Percentiles rank a stretch among this genome's conserved stretches.
These are phyloP conservation scores for Dendrobium nobile DNA, from an alignment of 106 monocot genomes.

Conservation along the genomic window DNA sequence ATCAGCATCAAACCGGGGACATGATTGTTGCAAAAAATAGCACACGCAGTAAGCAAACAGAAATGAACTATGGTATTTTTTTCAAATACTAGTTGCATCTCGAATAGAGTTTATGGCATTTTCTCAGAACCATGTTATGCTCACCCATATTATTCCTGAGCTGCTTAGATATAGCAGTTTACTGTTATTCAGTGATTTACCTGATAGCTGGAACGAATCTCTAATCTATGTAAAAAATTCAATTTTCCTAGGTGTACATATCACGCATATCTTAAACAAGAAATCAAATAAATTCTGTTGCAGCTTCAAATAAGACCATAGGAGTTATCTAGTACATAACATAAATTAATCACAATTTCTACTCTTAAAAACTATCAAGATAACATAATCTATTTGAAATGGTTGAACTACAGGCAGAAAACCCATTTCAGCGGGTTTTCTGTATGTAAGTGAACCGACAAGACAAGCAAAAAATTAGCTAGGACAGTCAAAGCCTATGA, in stretches of 20 bases:
- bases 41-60: background rate
- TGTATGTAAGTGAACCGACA: too few relatives aligned
- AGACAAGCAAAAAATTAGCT: too few relatives aligned
- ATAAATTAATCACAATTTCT: background rate
- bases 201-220: background rate
- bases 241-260: background rate
- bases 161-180: background rate
- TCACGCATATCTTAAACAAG: background rate
- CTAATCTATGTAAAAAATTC: background rate
- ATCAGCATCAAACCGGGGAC: background rate
- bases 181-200: background rate
- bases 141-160: background rate
- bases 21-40: background rate
- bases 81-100: background rate
- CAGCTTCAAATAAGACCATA: background rate
- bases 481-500: too few relatives aligned
- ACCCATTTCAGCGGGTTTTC: too few relatives aligned
- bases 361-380: background rate
- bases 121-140: background rate
- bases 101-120: background rate
- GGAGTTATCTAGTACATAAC: background rate
- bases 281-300: background rate
- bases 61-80: background rate
- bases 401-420: too few relatives aligned
- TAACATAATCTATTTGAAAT: background rate